These are phyloP conservation scores for Ustilago crameri DNA, from an alignment of 1,284 basidiomycete species.

Conservation along the genomic window DNA sequence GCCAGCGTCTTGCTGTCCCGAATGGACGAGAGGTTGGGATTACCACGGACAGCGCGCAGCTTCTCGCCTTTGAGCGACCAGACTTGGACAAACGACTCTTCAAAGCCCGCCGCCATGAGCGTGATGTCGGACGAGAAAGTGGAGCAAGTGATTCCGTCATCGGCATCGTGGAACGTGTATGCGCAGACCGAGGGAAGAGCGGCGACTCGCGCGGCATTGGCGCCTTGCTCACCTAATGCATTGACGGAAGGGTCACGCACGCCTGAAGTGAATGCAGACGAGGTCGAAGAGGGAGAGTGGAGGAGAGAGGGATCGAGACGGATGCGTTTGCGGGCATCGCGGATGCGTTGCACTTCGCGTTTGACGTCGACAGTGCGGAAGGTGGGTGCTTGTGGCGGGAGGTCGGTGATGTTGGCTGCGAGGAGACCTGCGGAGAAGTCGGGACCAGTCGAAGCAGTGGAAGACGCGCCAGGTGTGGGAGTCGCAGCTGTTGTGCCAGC, in stretches of 20 bases:
- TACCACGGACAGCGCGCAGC: conserved; percentile 79
- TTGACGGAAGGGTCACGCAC: conserved; percentile 55
- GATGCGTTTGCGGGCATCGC: conserved; percentile 75
- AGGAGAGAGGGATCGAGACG: conserved; percentile 55
- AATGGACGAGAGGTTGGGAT: conserved; percentile 77
- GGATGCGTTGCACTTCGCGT: conserved; percentile 87
- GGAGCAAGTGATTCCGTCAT: conserved; percentile 77
- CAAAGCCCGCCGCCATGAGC: conserved; percentile 94
- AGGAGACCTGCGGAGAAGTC: conserved; percentile 53
- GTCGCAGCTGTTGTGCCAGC: conserved; percentile 16
- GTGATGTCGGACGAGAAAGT: conserved; percentile 91
- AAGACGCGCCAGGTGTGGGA: conserved; percentile 2
- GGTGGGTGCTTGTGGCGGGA: conserved; percentile 78
- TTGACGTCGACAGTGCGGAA: conserved; percentile 90
- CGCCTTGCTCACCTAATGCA: conserved; percentile 52
- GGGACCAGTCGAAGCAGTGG: conserved; percentile 11
- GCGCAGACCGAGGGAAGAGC: conserved; percentile 65
- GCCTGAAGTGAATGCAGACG: conserved; percentile 35
- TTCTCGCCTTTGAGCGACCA: conserved; percentile 96
- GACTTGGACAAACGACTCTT: conserved; percentile 92
- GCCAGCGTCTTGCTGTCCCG: conserved; percentile 71
- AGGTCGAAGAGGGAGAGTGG: conserved; percentile 8
- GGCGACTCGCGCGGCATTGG: conserved; percentile 53
- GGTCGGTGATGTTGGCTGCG: conserved; percentile 77
- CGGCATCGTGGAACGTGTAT: conserved; percentile 67